Base-by-base conservation (phyloP, 2,329 filamentous ascomycete species). In the Macroventuria anomochaeta region DNA sequence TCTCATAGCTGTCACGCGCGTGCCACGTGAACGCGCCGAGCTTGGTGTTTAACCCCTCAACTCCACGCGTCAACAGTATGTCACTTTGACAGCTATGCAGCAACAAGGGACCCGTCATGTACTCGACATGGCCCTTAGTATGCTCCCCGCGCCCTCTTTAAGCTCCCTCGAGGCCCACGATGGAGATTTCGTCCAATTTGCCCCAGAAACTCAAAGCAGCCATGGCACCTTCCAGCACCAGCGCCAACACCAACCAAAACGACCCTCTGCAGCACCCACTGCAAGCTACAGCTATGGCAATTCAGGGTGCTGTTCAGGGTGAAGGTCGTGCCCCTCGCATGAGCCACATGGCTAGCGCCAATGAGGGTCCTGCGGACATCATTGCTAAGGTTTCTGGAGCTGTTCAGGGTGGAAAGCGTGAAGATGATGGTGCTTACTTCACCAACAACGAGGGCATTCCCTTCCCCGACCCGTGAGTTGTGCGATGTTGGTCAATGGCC, bases 381-480 rank as follows among this genome's bases (percentile, higher is more conserved):
- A 79, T 79, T 36, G 78, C 77, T 3, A 82, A 82, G 64, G 75
- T 83, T 1, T 79, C 80, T 1, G 81, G 81, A 11, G 70, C 76
- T 12, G 70, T 75, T 1, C 58, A 71, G 5, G 78, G 75, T 8
- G 79, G 80, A 6, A 81, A 79, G 62, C 70, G 79, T 12, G 73
- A 73, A 15, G 82, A 83, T 55, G 79, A 83, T 53, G 77, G 73
- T 0, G 62, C 76, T 0, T 83, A 83, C 66, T 83, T 83, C 61
- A 84, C 81, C 38, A 82, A 80, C 61, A 83, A 83, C 43, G 81
- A 84, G 54, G 81, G 77, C 34, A 78, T 79, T 33, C 81, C 81
- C 0, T 80, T 77, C 47, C 81, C 80, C 2, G 81, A 83, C 54
- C 71, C 77, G 67, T 77, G 46, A 59, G 72, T 20, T 11, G 25